phyloP scores from a whole-genome alignment of 1,139 yeast species.

The Suhomyces kunorum region DNA sequence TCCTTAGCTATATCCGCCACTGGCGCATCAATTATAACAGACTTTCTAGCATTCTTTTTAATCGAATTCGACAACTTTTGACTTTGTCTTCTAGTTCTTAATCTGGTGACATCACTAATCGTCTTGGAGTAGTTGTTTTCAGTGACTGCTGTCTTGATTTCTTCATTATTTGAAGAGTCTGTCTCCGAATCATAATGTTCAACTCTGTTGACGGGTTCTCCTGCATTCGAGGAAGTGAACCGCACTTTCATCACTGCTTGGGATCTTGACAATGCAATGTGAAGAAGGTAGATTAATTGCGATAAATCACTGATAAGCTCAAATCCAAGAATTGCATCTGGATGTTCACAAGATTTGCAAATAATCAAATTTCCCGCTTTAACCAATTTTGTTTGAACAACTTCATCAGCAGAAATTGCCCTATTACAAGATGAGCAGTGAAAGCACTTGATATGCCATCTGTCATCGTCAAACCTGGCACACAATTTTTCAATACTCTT shows the following conservation, averaged over 20 bases:
- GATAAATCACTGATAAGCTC: constrained; percentile 62
- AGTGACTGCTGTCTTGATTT: constrained; percentile 21
- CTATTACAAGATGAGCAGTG: constrained; percentile 57
- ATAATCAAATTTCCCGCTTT: constrained; percentile 34
- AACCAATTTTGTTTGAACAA: constrained; percentile 35
- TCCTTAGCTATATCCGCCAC: constrained; percentile 53
- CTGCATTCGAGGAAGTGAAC: too few species aligned
- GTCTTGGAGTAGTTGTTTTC: constrained; percentile 63
- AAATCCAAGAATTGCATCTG: constrained; percentile 59
- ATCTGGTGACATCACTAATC: constrained; percentile 72
- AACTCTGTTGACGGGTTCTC: too few species aligned
- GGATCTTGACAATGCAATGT: constrained; percentile 82
- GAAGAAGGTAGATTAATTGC: constrained; percentile 74
- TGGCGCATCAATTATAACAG: constrained; percentile 51
- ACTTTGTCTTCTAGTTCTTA: constrained; percentile 73
- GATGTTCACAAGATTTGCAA: constrained; percentile 58
- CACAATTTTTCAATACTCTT: constrained; percentile 85
- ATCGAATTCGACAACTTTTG: constrained; percentile 60
- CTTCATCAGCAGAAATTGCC: constrained; percentile 31
- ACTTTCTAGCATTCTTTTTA: constrained; percentile 49
- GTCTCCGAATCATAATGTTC: too few species aligned
- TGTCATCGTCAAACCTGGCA: constrained; percentile 54
- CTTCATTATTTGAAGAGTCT: constrained; percentile 16
- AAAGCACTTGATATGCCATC: constrained; percentile 86
- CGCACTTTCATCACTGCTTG: constrained; percentile 58